phyloP scores from a whole-genome alignment of 2,329 filamentous ascomycete species.

The Calcarisporium arbuscula region DNA sequence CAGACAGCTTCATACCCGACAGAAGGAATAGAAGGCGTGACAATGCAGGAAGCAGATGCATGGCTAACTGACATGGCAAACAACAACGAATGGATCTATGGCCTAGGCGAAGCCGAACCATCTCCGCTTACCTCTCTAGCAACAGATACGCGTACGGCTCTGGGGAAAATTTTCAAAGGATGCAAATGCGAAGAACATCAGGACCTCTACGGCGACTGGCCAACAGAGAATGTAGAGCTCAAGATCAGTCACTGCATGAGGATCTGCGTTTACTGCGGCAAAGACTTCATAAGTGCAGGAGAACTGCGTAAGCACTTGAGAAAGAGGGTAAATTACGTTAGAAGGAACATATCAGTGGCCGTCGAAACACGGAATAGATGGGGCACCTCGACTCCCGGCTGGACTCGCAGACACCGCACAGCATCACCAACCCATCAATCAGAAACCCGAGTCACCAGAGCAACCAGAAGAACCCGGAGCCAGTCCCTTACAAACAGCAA shows the following conservation, averaged over 20 bases:
- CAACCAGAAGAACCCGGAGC: constrained; percentile 4
- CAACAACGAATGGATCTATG: neutral
- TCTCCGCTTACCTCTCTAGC: constrained; percentile 14
- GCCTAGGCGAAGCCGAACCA: constrained; percentile 1
- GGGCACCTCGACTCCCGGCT: constrained; percentile 8
- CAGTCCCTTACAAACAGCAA: constrained; percentile 2
- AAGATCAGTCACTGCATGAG: constrained; percentile 13
- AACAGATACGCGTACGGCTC: constrained; percentile 9
- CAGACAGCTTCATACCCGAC: constrained; percentile 5
- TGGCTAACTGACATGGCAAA: constrained; percentile 6
- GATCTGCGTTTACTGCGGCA: too few relatives aligned
- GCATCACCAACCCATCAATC: too few relatives aligned
- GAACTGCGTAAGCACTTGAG: too few relatives aligned
- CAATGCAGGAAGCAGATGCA: constrained; percentile 9
- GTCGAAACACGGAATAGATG: too few relatives aligned
- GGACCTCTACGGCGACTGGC: constrained; percentile 15
- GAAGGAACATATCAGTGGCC: too few relatives aligned
- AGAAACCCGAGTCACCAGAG: too few relatives aligned
- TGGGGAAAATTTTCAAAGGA: constrained; percentile 9
- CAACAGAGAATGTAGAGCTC: constrained; percentile 4
- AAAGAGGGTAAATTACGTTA: too few relatives aligned
- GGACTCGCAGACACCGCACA: too few relatives aligned
- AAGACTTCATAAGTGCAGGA: too few relatives aligned
- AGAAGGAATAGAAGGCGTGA: constrained; percentile 8
- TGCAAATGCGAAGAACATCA: constrained; percentile 13